Conservation (phyloP, 768 basidiomycete genomes). For the Phylloporus sp. region DNA sequence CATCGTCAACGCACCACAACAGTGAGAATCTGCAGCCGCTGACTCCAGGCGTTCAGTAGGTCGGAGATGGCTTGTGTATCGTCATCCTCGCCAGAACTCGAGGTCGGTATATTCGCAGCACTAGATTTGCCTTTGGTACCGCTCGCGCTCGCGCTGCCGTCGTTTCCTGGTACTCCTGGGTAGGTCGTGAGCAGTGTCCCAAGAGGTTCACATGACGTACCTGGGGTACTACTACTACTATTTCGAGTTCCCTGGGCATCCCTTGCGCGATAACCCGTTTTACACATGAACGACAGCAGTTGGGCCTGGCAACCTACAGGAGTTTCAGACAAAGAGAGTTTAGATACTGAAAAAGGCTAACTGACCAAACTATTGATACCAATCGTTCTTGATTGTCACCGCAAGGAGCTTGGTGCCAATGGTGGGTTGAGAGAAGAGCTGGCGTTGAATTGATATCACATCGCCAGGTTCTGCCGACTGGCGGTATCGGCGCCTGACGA, state of each 20-base stretch:
- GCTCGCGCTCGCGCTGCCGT: slow-evolving; percentile 7
- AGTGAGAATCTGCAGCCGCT: slow-evolving; percentile 27
- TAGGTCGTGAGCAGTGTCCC: neutral
- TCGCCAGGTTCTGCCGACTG: too few relatives aligned
- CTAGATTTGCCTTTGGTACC: slow-evolving; percentile 2
- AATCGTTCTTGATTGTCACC: slow-evolving; percentile 1
- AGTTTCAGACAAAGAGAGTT: neutral
- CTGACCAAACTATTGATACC: slow-evolving; percentile 5
- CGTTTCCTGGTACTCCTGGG: neutral
- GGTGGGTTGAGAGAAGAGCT: neutral
- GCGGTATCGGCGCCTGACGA: neutral
- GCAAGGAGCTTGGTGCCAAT: neutral
- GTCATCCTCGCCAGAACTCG: neutral
- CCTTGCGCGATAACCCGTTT: neutral
- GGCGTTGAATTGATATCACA: neutral
- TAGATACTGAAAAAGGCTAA: neutral
- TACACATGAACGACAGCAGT: neutral
- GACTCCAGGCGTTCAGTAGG: slow-evolving; percentile 22
- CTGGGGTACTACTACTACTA: slow-evolving; percentile 3
- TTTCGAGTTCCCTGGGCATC: slow-evolving; percentile 1
- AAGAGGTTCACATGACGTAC: slow-evolving; percentile 11
- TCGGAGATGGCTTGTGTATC: slow-evolving; percentile 15
- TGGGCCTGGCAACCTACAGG: neutral
- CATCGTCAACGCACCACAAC: slow-evolving; percentile 20
- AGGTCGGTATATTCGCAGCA: neutral